A percentile compares a stretch with the other conserved stretches of the same genome.
Evolutionary conservation across 2,329 filamentous ascomycete species (phyloP).

Genomic region (Davidsoniella australis): DNA sequence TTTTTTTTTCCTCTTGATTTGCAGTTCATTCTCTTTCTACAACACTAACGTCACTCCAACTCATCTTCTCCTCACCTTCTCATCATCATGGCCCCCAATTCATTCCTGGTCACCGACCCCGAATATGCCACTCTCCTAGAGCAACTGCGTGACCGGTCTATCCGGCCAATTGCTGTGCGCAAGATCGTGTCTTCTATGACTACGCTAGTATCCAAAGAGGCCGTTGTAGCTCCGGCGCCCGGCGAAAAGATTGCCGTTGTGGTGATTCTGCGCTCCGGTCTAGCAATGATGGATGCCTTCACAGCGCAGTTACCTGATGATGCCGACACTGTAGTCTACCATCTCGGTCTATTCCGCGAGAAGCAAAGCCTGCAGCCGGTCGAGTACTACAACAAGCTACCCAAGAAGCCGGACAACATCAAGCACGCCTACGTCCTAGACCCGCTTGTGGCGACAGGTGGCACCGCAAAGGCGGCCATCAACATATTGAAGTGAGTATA

Average conservation of each 20-base stretch:
- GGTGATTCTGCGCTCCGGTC: conserved; percentile 21
- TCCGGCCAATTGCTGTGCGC: conserved; percentile 14
- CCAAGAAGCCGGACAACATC: conserved; percentile 40
- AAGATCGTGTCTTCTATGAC: conserved; percentile 16
- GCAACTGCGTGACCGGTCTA: conserved; percentile 13
- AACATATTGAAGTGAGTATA: conserved; percentile 43
- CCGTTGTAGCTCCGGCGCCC: conserved; percentile 11
- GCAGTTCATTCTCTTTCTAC: not conserved
- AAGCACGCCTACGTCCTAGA: conserved; percentile 68
- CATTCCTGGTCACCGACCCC: conserved; percentile 7
- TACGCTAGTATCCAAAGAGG: conserved; percentile 15
- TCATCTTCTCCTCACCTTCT: not conserved
- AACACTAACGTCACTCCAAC: not conserved
- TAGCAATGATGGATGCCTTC: conserved; percentile 23
- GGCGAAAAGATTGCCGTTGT: conserved; percentile 19
- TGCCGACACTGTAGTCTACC: conserved; percentile 63
- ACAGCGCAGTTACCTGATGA: conserved; percentile 74
- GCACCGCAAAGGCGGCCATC: conserved; percentile 77
- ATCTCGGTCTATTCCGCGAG: conserved; percentile 88
- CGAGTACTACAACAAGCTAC: conserved; percentile 96
- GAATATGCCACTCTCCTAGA: conserved; percentile 9
- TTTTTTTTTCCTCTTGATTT: not conserved
- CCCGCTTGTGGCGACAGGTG: conserved; percentile 85
- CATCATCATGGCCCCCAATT: conserved; percentile 7
- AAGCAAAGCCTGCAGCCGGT: conserved; percentile 73